Conservation (phyloP, 495 filamentous ascomycete species). For the Annulohypoxylon stygium region DNA sequence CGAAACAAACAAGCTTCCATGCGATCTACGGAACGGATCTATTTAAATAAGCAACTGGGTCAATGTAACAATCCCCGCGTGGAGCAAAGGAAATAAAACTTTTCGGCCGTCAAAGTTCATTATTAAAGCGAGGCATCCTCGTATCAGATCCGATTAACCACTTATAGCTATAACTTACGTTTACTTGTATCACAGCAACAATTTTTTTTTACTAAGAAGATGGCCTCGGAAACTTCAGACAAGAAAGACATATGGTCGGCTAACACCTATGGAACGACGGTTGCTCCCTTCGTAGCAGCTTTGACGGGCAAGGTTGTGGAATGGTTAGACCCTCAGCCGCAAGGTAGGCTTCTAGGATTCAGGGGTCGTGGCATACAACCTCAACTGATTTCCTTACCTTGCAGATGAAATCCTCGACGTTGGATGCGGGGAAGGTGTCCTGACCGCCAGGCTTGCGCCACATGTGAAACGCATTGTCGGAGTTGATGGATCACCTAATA, state of each 20-base stretch:
- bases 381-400: constrained; percentile 10
- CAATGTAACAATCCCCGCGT: constrained; percentile 1
- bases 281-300: constrained; percentile 16
- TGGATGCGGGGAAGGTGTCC: constrained; percentile 21
- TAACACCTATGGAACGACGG: constrained; percentile 10
- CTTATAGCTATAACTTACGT: background rate
- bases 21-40: background rate
- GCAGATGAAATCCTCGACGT: constrained; percentile 23
- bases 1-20: background rate
- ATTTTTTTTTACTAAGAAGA: background rate
- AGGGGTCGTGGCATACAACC: background rate
- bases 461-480: constrained; percentile 27
- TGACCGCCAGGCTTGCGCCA: constrained; percentile 21
- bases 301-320: constrained; percentile 29
- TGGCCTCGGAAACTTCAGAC: background rate
- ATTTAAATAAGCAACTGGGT: background rate
- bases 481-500: constrained; percentile 20
- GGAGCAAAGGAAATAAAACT: background rate
- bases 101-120: background rate
- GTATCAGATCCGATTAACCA: background rate
- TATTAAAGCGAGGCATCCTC: background rate
- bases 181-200: background rate
- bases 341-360: constrained; percentile 13
- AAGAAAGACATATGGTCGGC: constrained; percentile 26
- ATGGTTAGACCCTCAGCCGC: constrained; percentile 24